Evolutionary conservation across 176 grass and related monocot genomes (phyloP).

Genomic region (Rhynchospora breviuscula): DNA sequence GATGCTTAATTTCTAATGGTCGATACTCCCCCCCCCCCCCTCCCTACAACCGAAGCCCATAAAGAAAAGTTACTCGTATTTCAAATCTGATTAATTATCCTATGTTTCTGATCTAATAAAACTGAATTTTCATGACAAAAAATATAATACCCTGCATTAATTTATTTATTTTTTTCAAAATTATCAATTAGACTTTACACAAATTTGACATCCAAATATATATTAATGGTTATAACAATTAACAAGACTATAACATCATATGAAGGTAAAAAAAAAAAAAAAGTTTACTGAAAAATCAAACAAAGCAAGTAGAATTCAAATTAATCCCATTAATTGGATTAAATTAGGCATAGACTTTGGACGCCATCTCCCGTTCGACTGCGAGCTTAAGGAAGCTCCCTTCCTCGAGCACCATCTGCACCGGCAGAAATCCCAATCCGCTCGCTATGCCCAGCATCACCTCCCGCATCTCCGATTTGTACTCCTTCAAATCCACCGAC

Average conservation of each 20-base stretch:
- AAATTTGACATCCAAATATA: too few relatives aligned
- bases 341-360: background rate
- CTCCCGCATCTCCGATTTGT: conserved; percentile 20
- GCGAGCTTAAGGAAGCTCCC: conserved; percentile 22
- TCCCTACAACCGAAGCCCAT: too few relatives aligned
- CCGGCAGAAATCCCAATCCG: conserved; percentile 13
- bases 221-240: background rate
- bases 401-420: conserved; percentile 21
- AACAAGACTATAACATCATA: background rate
- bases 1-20: too few relatives aligned
- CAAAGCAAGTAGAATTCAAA: background rate
- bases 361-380: conserved; percentile 1
- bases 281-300: background rate
- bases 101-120: too few relatives aligned
- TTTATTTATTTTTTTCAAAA: too few relatives aligned
- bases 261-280: background rate
- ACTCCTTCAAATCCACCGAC: conserved; percentile 22
- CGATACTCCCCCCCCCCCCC: too few relatives aligned
- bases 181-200: too few relatives aligned
- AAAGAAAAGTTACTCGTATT: too few relatives aligned
- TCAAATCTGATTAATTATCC: too few relatives aligned
- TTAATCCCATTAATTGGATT: background rate
- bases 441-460: conserved; percentile 14
- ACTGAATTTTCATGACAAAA: too few relatives aligned
- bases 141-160: too few relatives aligned